Base-by-base conservation (phyloP, 2,329 filamentous ascomycete genomes). In the Fusarium transvaalense region DNA sequence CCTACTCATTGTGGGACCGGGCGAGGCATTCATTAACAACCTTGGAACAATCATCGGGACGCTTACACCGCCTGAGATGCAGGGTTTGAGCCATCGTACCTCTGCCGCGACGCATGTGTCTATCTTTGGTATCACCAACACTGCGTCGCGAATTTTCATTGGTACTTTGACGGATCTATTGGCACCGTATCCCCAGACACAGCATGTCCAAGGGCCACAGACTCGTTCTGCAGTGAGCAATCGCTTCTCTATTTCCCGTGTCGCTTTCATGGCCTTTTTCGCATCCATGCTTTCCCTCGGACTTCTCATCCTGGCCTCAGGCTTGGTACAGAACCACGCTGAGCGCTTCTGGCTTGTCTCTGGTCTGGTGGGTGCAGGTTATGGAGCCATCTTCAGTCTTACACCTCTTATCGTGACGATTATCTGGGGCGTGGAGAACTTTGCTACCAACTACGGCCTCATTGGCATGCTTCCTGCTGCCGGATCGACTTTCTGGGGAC, bases 1-100 rank as follows among this genome's bases (percentile, higher is more conserved):
- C 80, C 93, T 98, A 79, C 86, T 98, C 66, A 92, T 97, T 72
- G 92, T 94, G 55, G 96, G 96, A 0, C 95, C 96, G 0, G 95
- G 94, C n/a, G 96, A 99, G 80, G 92, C 95, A 13, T 99, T 97
- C 78, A 94, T 98, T 81, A 99, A 98, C 81, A 99, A 98, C 74
- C 83, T 99, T 12, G 96, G 96, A 35, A 97, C 94, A 25, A 91
- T 99, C 64, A 94, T 98, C 72, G 91, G 92, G 71, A 97, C 95
- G 0, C 84, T 97, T 5, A 92, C 92, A 43, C 86, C 86, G 15
- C 89, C 88, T 19, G 78, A 81, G 9, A 76, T 84, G 19, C 77
- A 82, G 45, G 77, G 79, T 48, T 71, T 77, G 5, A 76, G 81
- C 54, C 68, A 74, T 21, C 77, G 83, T 71, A 88, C 91, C 47